Evolutionary conservation across 345 rosid species (phyloP).

Genomic region (Populus ilicifolia): DNA sequence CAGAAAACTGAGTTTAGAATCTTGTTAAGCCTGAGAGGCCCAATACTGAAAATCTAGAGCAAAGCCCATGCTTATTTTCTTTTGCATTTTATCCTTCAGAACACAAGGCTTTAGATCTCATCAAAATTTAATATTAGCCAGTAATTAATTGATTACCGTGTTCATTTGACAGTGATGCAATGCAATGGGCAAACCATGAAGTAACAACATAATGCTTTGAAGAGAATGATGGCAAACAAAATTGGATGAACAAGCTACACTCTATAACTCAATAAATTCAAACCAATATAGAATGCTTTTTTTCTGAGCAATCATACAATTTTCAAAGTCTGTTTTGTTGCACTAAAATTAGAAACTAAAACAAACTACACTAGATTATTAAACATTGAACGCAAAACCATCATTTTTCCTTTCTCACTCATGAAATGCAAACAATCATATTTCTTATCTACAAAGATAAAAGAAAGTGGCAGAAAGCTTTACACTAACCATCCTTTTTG

Average conservation of each 20-base stretch:
- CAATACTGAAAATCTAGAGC: no score
- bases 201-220: background rate
- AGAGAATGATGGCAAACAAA: background rate
- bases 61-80: no score
- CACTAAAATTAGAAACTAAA: background rate
- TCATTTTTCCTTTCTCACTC: background rate
- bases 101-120: no score
- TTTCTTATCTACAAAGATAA: background rate
- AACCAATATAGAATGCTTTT: background rate
- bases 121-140: no score
- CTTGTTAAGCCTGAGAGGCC: no score
- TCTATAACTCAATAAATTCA: no score
- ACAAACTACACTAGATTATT: background rate
- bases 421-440: background rate
- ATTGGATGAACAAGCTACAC: background rate
- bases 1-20: background rate
- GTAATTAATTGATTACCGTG: no score
- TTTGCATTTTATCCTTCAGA: no score
- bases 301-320: background rate
- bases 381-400: background rate
- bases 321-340: background rate
- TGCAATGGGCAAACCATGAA: background rate
- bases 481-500: conserved; percentile 59
- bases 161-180: no score
- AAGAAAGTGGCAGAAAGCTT: background rate